Evolutionary conservation across 768 basidiomycete genomes (phyloP), one percentile per base, ranked within the genome.

Genomic region (Lactarius psammicola): DNA sequence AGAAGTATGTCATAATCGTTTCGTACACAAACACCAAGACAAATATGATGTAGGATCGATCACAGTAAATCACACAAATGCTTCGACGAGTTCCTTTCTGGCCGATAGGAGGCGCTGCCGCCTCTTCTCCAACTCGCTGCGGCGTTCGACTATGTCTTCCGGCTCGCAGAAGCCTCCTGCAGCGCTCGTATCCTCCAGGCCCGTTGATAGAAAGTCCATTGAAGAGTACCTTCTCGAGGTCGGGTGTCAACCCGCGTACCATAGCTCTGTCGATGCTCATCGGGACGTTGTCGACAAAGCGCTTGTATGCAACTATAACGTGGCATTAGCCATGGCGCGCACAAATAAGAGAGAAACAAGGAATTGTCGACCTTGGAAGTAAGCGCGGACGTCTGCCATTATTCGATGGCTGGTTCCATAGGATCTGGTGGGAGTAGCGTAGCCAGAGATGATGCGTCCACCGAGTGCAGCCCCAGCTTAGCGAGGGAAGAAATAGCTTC

Each of bases 361-460:
- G 28, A 38, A 46, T 34, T n/a, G 64, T 67, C 17, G 69, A 89
- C 89, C 89, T 82, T 89, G 85, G 72, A 90, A 90, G 66, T 90
- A 90, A 0, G 87, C 88, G 6, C 86, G 78, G 3, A 89, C 86
- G 57, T 86, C 82, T 0, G 87, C 86, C 88, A 90, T 90, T 68
- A 90, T 86, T 7, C 70, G 5, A 89, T 68, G 0, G 85, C 85
- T 0, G 82, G 78, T 44, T 86, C 84, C 80, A 80, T 82, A 2
- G 74, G 75, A 62, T 88, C 86, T 0, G 76, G 60, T 0, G 82
- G 80, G 9, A 86, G 75, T 0, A 89, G 71, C 67, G 79, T 84
- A 0, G 79, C 69, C 0, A 89, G 61, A 56, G 84, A 82, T 4
- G 74, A 75, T 0, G 77, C 71, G 30, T 76, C 74, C 38, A 80